Evolutionary conservation across 345 rosid species (phyloP).

Genomic region (Stellera chamaejasme): DNA sequence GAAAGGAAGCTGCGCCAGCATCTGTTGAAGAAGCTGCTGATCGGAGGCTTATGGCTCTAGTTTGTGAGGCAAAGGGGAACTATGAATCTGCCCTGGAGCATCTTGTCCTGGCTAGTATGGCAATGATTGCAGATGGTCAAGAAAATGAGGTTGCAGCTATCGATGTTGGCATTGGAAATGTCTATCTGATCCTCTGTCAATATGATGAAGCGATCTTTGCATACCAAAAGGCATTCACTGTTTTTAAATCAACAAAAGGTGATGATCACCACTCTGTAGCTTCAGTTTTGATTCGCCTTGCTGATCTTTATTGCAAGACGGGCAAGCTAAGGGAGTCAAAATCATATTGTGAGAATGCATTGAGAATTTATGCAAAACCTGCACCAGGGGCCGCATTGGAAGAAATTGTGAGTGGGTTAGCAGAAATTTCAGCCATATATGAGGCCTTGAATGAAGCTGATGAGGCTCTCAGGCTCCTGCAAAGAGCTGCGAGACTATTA

Average conservation of each 20-base stretch:
- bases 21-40: constrained; percentile 54
- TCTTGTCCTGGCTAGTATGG: constrained; percentile 49
- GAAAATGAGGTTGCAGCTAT: constrained; percentile 47
- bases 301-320: constrained; percentile 38
- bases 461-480: constrained; percentile 44
- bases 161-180: constrained; percentile 42
- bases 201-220: constrained; percentile 48
- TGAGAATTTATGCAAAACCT: constrained; percentile 42
- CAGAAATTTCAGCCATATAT: constrained; percentile 43
- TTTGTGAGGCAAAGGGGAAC: constrained; percentile 42
- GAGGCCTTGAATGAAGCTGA: constrained; percentile 37
- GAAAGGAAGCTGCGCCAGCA: constrained; percentile 35
- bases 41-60: constrained; percentile 39
- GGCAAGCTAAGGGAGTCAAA: constrained; percentile 47
- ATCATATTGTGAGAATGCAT: constrained; percentile 48
- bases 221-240: constrained; percentile 50
- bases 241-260: constrained; percentile 43
- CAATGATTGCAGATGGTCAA: constrained; percentile 46
- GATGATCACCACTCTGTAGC: constrained; percentile 44
- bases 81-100: constrained; percentile 45
- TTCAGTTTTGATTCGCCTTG: constrained; percentile 40
- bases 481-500: constrained; percentile 37
- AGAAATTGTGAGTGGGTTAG: constrained; percentile 38
- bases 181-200: constrained; percentile 39
- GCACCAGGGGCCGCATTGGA: constrained; percentile 38